phyloP scores from a whole-genome alignment of 257 asterid species.

The Rauvolfia tetraphylla region DNA sequence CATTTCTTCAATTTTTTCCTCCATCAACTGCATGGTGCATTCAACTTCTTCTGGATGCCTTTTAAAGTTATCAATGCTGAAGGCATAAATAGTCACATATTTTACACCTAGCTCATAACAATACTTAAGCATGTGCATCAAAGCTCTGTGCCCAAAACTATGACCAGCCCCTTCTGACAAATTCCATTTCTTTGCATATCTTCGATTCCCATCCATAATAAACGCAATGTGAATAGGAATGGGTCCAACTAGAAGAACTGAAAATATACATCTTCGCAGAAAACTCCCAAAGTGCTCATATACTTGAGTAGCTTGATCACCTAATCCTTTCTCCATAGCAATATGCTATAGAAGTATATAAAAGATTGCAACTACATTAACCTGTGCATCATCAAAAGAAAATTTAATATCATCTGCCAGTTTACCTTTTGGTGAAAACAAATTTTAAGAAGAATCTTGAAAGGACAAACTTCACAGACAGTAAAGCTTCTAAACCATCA shows the following conservation, averaged over 20 bases:
- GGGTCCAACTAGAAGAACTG: slow-evolving; percentile 53
- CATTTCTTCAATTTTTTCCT: slow-evolving; percentile 62
- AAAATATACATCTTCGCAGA: slow-evolving; percentile 23
- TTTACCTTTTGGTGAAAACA: background rate
- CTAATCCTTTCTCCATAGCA: slow-evolving; percentile 19
- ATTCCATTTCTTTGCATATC: slow-evolving; percentile 56
- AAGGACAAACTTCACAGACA: too few species aligned
- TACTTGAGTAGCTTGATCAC: slow-evolving; percentile 9
- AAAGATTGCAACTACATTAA: background rate
- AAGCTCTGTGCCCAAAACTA: slow-evolving; percentile 46
- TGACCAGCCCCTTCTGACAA: slow-evolving; percentile 36
- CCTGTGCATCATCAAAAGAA: background rate
- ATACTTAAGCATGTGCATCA: slow-evolving; percentile 55
- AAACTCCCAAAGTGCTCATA: slow-evolving; percentile 6
- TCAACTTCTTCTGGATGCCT: slow-evolving; percentile 75
- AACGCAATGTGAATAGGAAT: slow-evolving; percentile 69
- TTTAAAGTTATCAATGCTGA: slow-evolving; percentile 79
- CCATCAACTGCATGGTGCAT: slow-evolving; percentile 66
- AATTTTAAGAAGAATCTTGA: background rate
- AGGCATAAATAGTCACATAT: slow-evolving; percentile 63
- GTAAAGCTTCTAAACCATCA: too few species aligned
- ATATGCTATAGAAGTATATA: background rate
- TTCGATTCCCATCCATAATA: slow-evolving; percentile 83
- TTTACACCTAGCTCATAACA: slow-evolving; percentile 64
- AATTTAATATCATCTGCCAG: background rate